Base-by-base conservation (phyloP, 768 basidiomycete genomes). In the Kwoniella dendrophila region DNA sequence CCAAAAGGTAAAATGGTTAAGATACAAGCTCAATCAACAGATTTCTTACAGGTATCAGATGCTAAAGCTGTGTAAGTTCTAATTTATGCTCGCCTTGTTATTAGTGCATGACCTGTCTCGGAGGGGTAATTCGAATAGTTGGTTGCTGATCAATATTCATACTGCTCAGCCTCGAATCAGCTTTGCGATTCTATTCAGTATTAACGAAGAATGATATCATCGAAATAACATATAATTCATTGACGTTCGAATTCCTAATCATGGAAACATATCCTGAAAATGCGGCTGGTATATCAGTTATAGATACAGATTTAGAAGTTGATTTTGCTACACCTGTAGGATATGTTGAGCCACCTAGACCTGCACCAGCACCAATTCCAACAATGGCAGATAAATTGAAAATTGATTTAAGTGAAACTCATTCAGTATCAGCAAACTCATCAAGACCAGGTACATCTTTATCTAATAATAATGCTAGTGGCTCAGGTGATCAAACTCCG, bases 351-450 rank as follows among this genome's bases (percentile, higher is more conserved):
- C 96, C 96, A 1, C 88, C 92, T 68, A 85, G 89, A 47, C 88
- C 88, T 0, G 89, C 90, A 69, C 86, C 92, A 2, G 84, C 86
- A 2, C 87, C 92, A 0, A 88, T 87, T 2, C 77, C 88, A 22
- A 96, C 95, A 2, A 98, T 99, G 95, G 93, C 93, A 2, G 89
- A 89, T 30, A 98, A 97, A 80, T 85, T 98, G 56, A 92, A 92
- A 79, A 97, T 99, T 58, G 93, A 99, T 77, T 66, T 82, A 36
- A 74, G 75, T 24, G 70, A 69, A 81, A 88, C 73, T 0, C 63
- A 65, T 27, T 86, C 88, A 16, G 62, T 34, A 4, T 92, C 90
- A 2, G 92, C 91, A 3, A 90, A 89, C 16, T 91, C 89, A 0
- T 90, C 89, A 22, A 83, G 92, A 41, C 90, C 92, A 7, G 86